Base-by-base conservation (phyloP, 2,329 filamentous ascomycete genomes). In the Pseudogymnoascus sp. region DNA sequence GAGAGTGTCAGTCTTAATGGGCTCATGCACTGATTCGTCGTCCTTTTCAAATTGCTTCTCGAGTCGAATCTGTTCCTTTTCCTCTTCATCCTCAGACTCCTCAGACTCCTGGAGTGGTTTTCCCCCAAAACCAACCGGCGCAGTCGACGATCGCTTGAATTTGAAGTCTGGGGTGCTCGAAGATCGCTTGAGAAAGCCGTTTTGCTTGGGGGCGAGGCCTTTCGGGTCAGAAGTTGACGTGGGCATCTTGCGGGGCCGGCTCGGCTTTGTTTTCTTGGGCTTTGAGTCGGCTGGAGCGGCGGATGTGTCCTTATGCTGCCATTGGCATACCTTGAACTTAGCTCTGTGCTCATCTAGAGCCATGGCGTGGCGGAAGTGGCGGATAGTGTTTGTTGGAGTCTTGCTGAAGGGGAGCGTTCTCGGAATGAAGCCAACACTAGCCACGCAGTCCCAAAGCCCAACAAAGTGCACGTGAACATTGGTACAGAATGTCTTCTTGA, bases 401-500 rank as follows among this genome's bases (percentile, higher is more conserved):
- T 71, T 72, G 62, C 70, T 72, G 41, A 74, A 71, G 10, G 71
- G 75, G 21, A 73, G 61, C 58, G 69, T 73, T 38, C 72, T 69
- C 2, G 70, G 71, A 21, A 74, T 71, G 64, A 76, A 72, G 3
- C 74, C 74, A 2, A 77, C 75, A 41, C 70, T 72, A 21, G 71
- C 71, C 7, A 75, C 73, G 55, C 73, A 73, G 52, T 75, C 73
- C 65, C 71, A 77, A 6, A 76, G 65, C 5, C 75, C 75, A 12
- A 77, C 63, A 62, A 76, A 77, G 62, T 77, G 70, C 5, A 77
- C 70, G 18, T 69, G 68, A 56, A 76, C 72, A 48, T 74, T 67
- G 0, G 70, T 73, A 63, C 74, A 76, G 63, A 77, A 78, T 0
- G 75, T 76, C 41, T 67, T 68, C 62, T 75, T 77, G 70, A 77